These are phyloP conservation scores for Phytophthora brassicae DNA, from an alignment of 352 stramenopile species.

Conservation along the genomic window DNA sequence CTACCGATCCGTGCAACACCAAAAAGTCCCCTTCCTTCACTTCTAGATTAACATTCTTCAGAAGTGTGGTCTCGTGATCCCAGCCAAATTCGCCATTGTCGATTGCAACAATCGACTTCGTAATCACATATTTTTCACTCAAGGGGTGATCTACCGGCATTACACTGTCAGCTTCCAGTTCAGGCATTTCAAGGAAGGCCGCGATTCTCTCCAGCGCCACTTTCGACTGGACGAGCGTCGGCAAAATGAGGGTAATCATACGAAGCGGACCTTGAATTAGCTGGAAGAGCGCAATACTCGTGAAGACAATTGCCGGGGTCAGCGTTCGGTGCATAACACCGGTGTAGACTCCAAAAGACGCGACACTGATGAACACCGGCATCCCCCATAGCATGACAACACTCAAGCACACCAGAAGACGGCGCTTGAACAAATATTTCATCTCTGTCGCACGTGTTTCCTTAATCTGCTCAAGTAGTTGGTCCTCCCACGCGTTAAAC, in stretches of 20 bases:
- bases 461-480: conserved; percentile 69
- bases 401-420: conserved; percentile 32
- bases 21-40: conserved; percentile 82
- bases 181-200: conserved; percentile 69
- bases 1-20: conserved; percentile 90
- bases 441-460: conserved; percentile 37
- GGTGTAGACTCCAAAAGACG: conserved; percentile 47
- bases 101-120: conserved; percentile 33
- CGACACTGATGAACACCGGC: conserved; percentile 51
- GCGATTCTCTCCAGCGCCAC: conserved; percentile 78
- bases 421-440: conserved; percentile 30
- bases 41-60: conserved; percentile 69
- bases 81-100: conserved; percentile 42
- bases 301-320: conserved; percentile 73
- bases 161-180: conserved; percentile 32
- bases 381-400: conserved; percentile 49
- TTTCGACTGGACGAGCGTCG: conserved; percentile 82
- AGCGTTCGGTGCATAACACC: conserved; percentile 79
- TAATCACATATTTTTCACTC: conserved; percentile 20
- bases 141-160: conserved; percentile 11
- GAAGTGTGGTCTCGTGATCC: conserved; percentile 23
- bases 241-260: conserved; percentile 45
- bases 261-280: conserved; percentile 61
- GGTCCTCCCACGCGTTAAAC: conserved; percentile 91
- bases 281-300: conserved; percentile 73